phyloP scores from a whole-genome alignment of 2,329 filamentous ascomycete genomes.

The Fusarium sp. region DNA sequence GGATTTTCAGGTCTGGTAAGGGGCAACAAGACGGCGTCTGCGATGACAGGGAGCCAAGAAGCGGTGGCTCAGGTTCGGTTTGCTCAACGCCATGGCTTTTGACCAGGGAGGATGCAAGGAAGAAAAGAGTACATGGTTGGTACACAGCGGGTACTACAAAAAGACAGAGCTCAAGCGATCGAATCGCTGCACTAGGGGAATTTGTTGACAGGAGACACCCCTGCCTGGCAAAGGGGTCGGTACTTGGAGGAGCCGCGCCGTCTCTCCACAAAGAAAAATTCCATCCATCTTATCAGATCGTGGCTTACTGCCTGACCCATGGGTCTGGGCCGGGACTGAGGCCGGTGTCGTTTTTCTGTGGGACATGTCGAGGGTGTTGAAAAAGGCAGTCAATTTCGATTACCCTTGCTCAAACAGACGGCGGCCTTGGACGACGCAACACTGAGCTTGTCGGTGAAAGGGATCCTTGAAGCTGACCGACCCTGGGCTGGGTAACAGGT shows the following conservation, averaged over 20 bases:
- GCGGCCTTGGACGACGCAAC: background rate
- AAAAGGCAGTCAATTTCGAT: constrained; percentile 21
- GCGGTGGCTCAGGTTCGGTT: constrained; percentile 6
- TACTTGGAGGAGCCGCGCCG: constrained; percentile 20
- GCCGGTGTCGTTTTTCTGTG: constrained; percentile 6
- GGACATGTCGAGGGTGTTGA: constrained; percentile 6
- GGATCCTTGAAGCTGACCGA: constrained; percentile 15
- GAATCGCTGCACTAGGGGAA: constrained; percentile 27
- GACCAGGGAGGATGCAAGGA: constrained; percentile 12
- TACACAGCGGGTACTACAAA: constrained; percentile 6
- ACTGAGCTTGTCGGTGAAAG: constrained; percentile 34
- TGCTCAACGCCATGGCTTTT: constrained; percentile 1
- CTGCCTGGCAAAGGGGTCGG: constrained; percentile 17
- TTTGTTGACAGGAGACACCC: constrained; percentile 20
- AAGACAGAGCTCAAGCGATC: constrained; percentile 6
- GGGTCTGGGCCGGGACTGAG: constrained; percentile 31
- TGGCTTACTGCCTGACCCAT: constrained; percentile 33
- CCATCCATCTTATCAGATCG: constrained; percentile 46
- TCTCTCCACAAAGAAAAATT: constrained; percentile 37
- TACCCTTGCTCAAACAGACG: constrained; percentile 8
- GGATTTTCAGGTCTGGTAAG: constrained; percentile 44
- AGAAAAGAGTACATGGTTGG: constrained; percentile 1
- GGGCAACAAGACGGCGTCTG: constrained; percentile 1
- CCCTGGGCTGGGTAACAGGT: constrained; percentile 9
- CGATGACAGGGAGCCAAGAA: constrained; percentile 13